Evolutionary conservation across 2,329 filamentous ascomycete genomes (phyloP), one percentile per base, ranked within the genome.

Genomic region (Epichloe sibirici): DNA sequence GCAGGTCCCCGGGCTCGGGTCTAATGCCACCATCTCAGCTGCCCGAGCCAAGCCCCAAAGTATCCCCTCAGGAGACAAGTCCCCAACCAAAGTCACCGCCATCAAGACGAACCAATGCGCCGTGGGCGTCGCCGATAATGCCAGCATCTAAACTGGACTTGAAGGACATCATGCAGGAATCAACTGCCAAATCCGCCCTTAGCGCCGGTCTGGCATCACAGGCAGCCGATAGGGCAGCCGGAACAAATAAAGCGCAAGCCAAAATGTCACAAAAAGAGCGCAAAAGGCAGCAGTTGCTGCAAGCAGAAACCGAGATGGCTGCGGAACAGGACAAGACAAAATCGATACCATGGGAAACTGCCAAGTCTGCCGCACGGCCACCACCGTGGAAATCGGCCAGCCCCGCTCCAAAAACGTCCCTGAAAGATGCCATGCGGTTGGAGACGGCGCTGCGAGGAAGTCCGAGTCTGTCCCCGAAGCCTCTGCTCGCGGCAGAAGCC

Each of bases 231-330:
- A 70, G 74, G 17, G 53, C 74, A n/a, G 53, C 65, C n/a, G 23
- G 60, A 52, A 51, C 63, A 53, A 48, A 74, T 62, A 67, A 62
- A 40, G 61, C 71, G 0, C 69, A 71, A 15, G 64, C 69, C 0
- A 95, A 88, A 64, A 69, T 95, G 58, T 95, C 90, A 0, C 93
- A 97, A 61, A 95, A 93, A 63, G 90, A 96, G 66, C 83, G 90
- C 23, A 97, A 95, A 70, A 87, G 81, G 63, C 81, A 90, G 57
- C 81, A 89, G 60, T 85, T 89, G 61, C 76, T 81, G 56, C 81
- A 87, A 61, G 70, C 75, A 25, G 70, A 65, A 25, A 65, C 71
- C 38, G 69, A 75, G 54, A 69, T 66, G 35, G 66, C 71, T 7
- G 68, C 70, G 6, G 62, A 62, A 40, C 61, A 63, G n/a, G 62